A percentile compares a stretch with the other conserved stretches of the same genome.
phyloP scores from a whole-genome alignment of 345 rosid species.

The Gossypioides kirkii region DNA sequence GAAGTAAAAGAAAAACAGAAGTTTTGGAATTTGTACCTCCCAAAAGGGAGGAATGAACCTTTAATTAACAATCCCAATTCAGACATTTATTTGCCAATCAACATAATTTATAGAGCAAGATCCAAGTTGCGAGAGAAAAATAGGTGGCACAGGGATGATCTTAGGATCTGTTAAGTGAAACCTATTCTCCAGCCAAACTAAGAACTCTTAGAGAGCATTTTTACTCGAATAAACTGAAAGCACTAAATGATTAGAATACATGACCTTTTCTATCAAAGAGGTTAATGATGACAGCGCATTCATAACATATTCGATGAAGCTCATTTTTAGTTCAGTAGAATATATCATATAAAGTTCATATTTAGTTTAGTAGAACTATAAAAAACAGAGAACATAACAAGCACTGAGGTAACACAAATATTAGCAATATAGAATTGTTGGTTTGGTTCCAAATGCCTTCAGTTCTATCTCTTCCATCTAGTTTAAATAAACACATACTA shows the following conservation, averaged over 20 bases:
- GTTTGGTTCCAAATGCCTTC: slow-evolving; percentile 5
- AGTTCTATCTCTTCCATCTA: not conserved
- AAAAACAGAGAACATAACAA: not conserved
- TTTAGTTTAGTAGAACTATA: not conserved
- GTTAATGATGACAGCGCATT: not conserved
- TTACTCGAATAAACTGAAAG: not conserved
- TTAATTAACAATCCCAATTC: not conserved
- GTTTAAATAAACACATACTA: not conserved
- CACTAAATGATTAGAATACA: not conserved
- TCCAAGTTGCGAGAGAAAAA: not conserved
- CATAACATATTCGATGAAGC: not conserved
- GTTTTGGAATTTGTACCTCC: not conserved
- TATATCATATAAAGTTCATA: not conserved
- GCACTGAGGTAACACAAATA: not conserved
- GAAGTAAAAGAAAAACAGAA: not conserved
- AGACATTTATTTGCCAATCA: not conserved
- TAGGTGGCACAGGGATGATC: not conserved
- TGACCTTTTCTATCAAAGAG: not conserved
- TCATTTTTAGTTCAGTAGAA: not conserved
- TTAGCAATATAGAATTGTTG: not conserved
- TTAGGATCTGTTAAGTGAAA: not conserved
- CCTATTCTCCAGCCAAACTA: not conserved
- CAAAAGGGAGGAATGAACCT: not conserved
- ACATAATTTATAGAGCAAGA: not conserved
- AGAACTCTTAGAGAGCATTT: not conserved